phyloP scores from a whole-genome alignment of 768 basidiomycete species.

The Suillus variegatus region DNA sequence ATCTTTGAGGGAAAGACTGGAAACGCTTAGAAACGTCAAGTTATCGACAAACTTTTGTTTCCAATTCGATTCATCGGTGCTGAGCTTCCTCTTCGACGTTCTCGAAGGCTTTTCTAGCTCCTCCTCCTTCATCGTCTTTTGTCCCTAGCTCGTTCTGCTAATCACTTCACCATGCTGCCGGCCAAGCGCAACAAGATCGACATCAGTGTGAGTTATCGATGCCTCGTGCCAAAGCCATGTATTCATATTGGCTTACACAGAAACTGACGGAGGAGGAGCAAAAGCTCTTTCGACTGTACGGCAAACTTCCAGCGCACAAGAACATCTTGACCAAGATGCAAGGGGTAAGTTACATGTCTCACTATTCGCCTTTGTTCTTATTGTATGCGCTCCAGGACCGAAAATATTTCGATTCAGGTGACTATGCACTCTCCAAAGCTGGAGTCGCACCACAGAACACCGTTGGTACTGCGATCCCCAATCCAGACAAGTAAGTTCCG shows the following conservation, averaged over 20 bases:
- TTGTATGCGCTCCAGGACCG: slow-evolving; percentile 66
- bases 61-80: background rate
- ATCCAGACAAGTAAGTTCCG: slow-evolving; percentile 84
- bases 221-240: slow-evolving; percentile 9
- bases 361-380: slow-evolving; percentile 4
- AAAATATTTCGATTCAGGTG: slow-evolving; percentile 99
- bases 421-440: slow-evolving; percentile 96
- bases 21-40: slow-evolving; percentile 15
- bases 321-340: slow-evolving; percentile 93
- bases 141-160: slow-evolving; percentile 12
- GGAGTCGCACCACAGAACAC: slow-evolving; percentile 84
- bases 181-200: slow-evolving; percentile 90
- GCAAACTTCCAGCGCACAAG: slow-evolving; percentile 93
- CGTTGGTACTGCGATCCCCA: slow-evolving; percentile 97
- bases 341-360: slow-evolving; percentile 57
- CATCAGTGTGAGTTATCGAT: slow-evolving; percentile 68
- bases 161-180: slow-evolving; percentile 59
- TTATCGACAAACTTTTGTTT: slow-evolving; percentile 4
- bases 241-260: slow-evolving; percentile 39
- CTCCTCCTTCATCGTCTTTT: slow-evolving; percentile 23
- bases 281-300: slow-evolving; percentile 92
- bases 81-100: slow-evolving; percentile 5
- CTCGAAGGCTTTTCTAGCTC: slow-evolving; percentile 25
- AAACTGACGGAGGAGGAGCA: slow-evolving; percentile 87
- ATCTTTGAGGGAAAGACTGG: slow-evolving; percentile 12